Base-by-base conservation (phyloP, 257 asterid species). In the Ophiorrhiza pumila region DNA sequence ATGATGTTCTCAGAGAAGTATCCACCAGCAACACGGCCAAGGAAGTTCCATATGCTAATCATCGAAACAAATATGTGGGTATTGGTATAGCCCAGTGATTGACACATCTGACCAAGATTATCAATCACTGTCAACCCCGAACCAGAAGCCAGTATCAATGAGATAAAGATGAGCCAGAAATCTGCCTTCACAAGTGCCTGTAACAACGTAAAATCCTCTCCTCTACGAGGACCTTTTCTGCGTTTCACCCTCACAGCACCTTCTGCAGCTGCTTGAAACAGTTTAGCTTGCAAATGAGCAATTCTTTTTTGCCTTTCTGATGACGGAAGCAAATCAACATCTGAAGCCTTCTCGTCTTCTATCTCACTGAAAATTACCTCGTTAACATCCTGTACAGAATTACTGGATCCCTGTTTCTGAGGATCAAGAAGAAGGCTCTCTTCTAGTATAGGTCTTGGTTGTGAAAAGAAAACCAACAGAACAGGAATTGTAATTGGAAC, bases 41-140 rank as follows among this genome's bases (percentile, higher is more conserved):
- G 82, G 67, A 83, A 79, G 68, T 80, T 80, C 84, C 83, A 82
- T 75, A 82, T 82, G 73, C 85, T 82, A 57, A 82, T 82, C 83
- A 82, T 82, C 4, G 85, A 82, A 57, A 82, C 85, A 47, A 78
- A 82, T 52, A 77, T 17, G 53, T 79, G 86, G 69, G 84, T 53
- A 76, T 82, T 79, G n/a, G 64, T 49, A 71, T 82, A 82, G 9
- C 86, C 82, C 45, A 74, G 55, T 11, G 82, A 82, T 56, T 76
- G 82, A 77, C 82, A 79, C 73, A 82, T 82, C 75, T 82, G 86
- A 46, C 84, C 84, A 25, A 82, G 78, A 73, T 76, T 82, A 71
- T 76, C 84, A 15, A 82, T 82, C 69, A 82, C 82, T 2, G 80
- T 79, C 78, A 82, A 65, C n/a, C 85, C 85, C 42, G 81, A 82